Evolutionary conservation across 768 basidiomycete genomes (phyloP).

Genomic region (Tulasnella sp.): DNA sequence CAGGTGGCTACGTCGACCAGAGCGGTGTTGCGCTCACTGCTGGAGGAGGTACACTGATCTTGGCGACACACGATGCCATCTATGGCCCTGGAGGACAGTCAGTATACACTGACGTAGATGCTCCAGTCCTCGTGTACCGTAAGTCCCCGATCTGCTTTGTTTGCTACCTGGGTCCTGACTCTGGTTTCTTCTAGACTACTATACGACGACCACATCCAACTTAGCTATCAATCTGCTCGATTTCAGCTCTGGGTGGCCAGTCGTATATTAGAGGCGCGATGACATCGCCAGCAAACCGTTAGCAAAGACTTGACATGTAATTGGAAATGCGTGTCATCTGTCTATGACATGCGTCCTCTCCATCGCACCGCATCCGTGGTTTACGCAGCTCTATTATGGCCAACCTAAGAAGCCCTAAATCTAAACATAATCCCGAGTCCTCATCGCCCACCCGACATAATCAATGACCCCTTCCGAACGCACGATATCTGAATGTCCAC

Average conservation of each 20-base stretch:
- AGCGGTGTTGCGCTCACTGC: conserved; percentile 34
- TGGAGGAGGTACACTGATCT: conserved; percentile 39
- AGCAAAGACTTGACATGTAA: too few species aligned
- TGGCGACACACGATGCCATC: conserved; percentile 22
- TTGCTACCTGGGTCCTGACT: neutral
- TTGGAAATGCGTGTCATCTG: too few species aligned
- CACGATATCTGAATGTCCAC: conserved; percentile 49
- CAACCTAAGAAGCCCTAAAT: too few species aligned
- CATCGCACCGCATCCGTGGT: too few species aligned
- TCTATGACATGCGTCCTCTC: too few species aligned
- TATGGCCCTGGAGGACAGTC: conserved; percentile 48
- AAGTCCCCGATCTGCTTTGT: conserved; percentile 20
- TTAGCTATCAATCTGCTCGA: conserved; percentile 39
- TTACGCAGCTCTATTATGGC: too few species aligned
- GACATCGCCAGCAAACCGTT: too few species aligned
- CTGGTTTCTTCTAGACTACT: conserved; percentile 33
- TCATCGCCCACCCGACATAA: conserved; percentile 25
- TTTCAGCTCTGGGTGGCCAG: conserved; percentile 43
- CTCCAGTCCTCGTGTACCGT: conserved; percentile 42
- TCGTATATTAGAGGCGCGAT: conserved; percentile 24
- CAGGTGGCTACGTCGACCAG: conserved; percentile 39
- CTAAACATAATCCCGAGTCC: too few species aligned
- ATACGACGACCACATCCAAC: conserved; percentile 34
- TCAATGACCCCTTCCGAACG: conserved; percentile 61
- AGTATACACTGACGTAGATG: conserved; percentile 33